These are phyloP conservation scores for Paramecium sonneborni DNA, from an alignment of 73 alveolate genomes.

Conservation along the genomic window DNA sequence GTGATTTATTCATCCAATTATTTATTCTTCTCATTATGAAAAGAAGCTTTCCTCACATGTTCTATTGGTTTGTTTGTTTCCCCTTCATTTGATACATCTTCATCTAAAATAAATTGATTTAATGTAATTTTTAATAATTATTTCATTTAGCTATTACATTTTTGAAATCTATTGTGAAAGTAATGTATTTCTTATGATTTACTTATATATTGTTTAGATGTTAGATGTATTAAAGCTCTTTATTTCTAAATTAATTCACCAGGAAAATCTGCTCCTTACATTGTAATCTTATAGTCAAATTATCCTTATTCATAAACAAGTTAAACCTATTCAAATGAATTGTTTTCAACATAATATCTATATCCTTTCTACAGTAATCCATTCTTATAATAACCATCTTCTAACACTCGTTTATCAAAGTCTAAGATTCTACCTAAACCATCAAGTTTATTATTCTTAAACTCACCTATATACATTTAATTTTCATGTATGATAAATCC, in stretches of 20 bases:
- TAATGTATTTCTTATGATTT: background rate
- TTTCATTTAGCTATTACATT: background rate
- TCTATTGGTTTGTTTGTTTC: conserved; percentile 13
- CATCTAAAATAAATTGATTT: background rate
- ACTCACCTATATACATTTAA: background rate
- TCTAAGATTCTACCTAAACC: background rate
- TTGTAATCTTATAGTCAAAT: background rate
- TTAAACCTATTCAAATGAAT: background rate
- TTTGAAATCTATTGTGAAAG: background rate
- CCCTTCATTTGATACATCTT: conserved; percentile 16
- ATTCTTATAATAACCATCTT: conserved; percentile 32
- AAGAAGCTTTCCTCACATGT: background rate
- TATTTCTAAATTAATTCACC: background rate
- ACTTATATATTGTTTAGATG: background rate
- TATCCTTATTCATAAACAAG: background rate
- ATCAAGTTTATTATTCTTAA: conserved; percentile 24
- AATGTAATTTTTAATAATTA: background rate
- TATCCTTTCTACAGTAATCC: background rate
- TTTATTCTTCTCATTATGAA: background rate
- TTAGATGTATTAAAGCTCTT: background rate
- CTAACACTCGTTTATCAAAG: background rate
- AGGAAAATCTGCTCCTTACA: background rate
- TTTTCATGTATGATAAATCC: background rate
- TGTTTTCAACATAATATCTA: background rate
- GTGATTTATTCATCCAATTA: background rate